Conservation (phyloP, 2,329 filamentous ascomycete genomes). For the Corynespora cassiicola region DNA sequence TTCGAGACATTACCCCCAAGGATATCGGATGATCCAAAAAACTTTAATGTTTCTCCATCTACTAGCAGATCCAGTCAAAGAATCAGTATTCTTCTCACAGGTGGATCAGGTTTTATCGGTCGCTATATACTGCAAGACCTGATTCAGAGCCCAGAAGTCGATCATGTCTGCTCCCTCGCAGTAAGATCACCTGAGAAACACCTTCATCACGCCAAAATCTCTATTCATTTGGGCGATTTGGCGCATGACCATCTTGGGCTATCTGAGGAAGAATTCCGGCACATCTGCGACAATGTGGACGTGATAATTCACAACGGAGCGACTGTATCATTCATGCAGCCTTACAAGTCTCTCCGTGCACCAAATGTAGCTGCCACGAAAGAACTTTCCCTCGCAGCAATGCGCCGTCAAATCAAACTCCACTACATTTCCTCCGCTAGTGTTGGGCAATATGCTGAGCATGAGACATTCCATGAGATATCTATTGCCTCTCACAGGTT, state of each 20-base stretch:
- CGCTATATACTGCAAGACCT: constrained; percentile 2
- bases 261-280: neutral
- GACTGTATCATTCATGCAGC: constrained; percentile 9
- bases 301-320: constrained; percentile 20
- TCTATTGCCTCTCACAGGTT: neutral
- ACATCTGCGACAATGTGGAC: constrained; percentile 9
- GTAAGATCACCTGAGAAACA: constrained; percentile 6
- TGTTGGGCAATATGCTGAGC: constrained; percentile 5
- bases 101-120: constrained; percentile 14
- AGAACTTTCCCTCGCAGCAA: constrained; percentile 2
- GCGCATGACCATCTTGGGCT: constrained; percentile 9
- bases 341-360: constrained; percentile 5
- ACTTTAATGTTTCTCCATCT: no score
- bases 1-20: no score
- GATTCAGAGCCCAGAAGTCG: neutral
- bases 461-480: constrained; percentile 3
- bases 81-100: constrained; percentile 14
- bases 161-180: constrained; percentile 12
- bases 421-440: constrained; percentile 18
- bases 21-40: no score
- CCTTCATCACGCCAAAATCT: neutral
- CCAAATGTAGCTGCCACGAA: constrained; percentile 11
- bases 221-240: constrained; percentile 10
- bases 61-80: no score
- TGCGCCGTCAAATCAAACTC: constrained; percentile 6